phyloP scores from a whole-genome alignment of 1,284 basidiomycete genomes.

The Microbotryum intermedium region DNA sequence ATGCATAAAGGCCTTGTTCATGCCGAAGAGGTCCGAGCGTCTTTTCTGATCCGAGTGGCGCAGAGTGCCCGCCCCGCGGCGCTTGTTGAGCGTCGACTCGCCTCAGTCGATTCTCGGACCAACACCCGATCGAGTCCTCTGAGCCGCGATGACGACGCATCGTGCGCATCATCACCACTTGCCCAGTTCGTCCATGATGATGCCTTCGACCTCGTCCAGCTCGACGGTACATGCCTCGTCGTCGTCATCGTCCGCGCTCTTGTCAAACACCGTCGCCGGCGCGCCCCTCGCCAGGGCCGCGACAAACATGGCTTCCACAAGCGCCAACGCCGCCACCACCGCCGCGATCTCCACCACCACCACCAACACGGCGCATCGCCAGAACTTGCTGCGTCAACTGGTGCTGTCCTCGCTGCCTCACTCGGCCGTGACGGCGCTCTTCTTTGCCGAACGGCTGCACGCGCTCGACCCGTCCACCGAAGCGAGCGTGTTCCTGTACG shows the following conservation, averaged over 20 bases:
- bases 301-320: background rate
- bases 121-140: too few species aligned
- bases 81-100: too few species aligned
- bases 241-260: background rate
- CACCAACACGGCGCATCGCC: background rate
- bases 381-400: constrained; percentile 8
- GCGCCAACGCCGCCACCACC: background rate
- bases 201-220: too few species aligned
- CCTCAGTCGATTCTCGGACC: too few species aligned
- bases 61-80: too few species aligned
- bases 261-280: background rate
- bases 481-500: constrained; percentile 26
- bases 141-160: too few species aligned
- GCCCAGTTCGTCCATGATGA: too few species aligned
- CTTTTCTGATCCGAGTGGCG: too few species aligned
- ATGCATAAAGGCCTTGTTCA: too few species aligned
- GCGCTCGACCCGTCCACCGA: constrained; percentile 30
- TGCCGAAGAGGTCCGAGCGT: too few species aligned
- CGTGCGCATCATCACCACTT: too few species aligned
- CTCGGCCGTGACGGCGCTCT: constrained; percentile 29
- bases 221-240: background rate
- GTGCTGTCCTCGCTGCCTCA: constrained; percentile 7
- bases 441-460: constrained; percentile 33
- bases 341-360: background rate
- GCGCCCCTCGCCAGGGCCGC: background rate